phyloP scores from a whole-genome alignment of 2,329 filamentous ascomycete genomes.

The Lachnellula cervina region DNA sequence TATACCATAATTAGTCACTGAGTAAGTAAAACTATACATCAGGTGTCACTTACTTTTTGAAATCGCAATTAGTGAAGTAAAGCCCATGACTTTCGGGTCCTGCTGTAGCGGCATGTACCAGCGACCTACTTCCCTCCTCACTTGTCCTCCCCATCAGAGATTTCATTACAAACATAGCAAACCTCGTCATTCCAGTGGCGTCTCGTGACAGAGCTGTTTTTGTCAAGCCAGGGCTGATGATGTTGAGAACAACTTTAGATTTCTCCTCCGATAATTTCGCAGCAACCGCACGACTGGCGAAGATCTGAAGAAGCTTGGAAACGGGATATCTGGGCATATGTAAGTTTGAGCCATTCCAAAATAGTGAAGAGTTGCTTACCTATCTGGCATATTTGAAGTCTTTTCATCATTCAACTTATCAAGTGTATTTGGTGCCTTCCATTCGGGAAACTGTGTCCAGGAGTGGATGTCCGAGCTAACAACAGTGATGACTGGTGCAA shows the following conservation, averaged over 20 bases:
- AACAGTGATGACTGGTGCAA: slow-evolving; percentile 6
- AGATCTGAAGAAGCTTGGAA: slow-evolving; percentile 28
- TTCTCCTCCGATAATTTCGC: slow-evolving; percentile 10
- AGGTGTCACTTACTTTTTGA: slow-evolving; percentile 9
- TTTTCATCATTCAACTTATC: slow-evolving; percentile 20
- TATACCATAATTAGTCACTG: background rate
- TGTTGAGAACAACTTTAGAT: slow-evolving; percentile 19
- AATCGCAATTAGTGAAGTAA: slow-evolving; percentile 15
- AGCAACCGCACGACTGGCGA: slow-evolving; percentile 24
- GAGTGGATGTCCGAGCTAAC: slow-evolving; percentile 12
- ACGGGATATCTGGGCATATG: slow-evolving; percentile 24
- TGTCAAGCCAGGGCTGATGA: slow-evolving; percentile 31
- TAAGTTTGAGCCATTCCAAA: background rate
- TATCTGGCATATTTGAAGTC: slow-evolving; percentile 10
- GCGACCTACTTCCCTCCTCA: slow-evolving; percentile 30
- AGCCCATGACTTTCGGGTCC: slow-evolving; percentile 29
- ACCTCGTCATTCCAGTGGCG: background rate
- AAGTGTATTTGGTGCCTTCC: slow-evolving; percentile 8
- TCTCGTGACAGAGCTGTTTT: slow-evolving; percentile 25
- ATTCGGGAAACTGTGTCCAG: slow-evolving; percentile 8
- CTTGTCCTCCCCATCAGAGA: slow-evolving; percentile 23
- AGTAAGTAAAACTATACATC: background rate
- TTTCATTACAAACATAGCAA: slow-evolving; percentile 1
- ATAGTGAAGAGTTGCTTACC: slow-evolving; percentile 6
- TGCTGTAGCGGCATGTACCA: slow-evolving; percentile 28